Percentiles rank a stretch among this genome's conserved stretches.
phyloP scores from a whole-genome alignment of 2,329 filamentous ascomycete genomes.

The Hypoxylon sp. region DNA sequence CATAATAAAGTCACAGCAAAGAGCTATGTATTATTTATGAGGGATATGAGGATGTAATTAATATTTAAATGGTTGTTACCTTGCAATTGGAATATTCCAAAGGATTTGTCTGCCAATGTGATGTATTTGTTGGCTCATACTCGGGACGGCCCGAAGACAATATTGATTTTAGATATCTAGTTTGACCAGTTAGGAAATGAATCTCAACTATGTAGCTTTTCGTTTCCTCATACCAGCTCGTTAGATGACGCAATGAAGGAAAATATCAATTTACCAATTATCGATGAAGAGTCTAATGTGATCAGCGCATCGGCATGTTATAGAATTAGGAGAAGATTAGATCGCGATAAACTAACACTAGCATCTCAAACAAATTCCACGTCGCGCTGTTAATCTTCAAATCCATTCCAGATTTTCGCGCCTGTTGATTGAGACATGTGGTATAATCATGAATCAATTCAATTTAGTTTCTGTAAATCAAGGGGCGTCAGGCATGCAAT shows the following conservation, averaged over 20 bases:
- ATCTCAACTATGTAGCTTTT: background rate
- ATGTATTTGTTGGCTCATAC: background rate
- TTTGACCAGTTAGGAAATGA: background rate
- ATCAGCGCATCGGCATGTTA: slow-evolving; percentile 20
- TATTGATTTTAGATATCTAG: background rate
- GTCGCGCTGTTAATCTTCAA: slow-evolving; percentile 1
- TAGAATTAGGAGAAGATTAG: slow-evolving; percentile 5
- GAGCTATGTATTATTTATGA: background rate
- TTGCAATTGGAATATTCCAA: background rate
- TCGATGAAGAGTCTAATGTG: background rate
- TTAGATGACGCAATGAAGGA: background rate
- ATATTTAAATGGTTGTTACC: background rate
- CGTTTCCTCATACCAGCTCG: slow-evolving; percentile 18
- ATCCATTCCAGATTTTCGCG: slow-evolving; percentile 13
- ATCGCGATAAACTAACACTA: slow-evolving; percentile 19
- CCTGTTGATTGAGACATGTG: slow-evolving; percentile 50
- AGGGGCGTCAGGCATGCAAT: slow-evolving; percentile 36
- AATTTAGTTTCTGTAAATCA: slow-evolving; percentile 72
- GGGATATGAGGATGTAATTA: background rate
- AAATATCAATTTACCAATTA: slow-evolving; percentile 8
- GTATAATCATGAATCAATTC: slow-evolving; percentile 77
- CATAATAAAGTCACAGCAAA: background rate
- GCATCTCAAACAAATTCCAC: slow-evolving; percentile 33
- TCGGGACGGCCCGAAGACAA: background rate
- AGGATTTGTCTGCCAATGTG: background rate